Percentiles rank a stretch among this genome's conserved stretches.
Evolutionary conservation across 1,139 yeast genomes (phyloP).

Genomic region (Meyerozyma athensensis): DNA sequence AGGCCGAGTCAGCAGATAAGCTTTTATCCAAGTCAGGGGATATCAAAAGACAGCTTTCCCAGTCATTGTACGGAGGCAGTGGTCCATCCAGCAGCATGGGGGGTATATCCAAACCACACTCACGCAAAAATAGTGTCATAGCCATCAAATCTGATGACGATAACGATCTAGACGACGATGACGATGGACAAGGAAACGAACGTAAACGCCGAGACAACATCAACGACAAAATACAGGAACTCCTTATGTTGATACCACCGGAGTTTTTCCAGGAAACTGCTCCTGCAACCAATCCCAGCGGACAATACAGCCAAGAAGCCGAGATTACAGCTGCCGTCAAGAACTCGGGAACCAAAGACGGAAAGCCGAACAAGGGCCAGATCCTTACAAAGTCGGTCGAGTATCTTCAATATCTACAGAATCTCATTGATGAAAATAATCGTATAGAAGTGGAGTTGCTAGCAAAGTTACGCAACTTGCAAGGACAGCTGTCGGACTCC

Average conservation of each 20-base stretch:
- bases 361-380: constrained; percentile 91
- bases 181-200: constrained; percentile 42
- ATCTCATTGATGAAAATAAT: constrained; percentile 70
- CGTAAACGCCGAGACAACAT: constrained; percentile 82
- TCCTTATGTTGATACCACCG: constrained; percentile 64
- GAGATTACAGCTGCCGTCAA: constrained; percentile 33
- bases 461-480: constrained; percentile 51
- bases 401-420: constrained; percentile 70
- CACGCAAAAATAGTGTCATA: constrained; percentile 33
- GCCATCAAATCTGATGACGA: constrained; percentile 25
- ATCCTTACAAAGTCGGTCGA: constrained; percentile 81
- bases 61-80: constrained; percentile 23
- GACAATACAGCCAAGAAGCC: constrained; percentile 13
- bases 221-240: constrained; percentile 83
- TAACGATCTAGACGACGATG: constrained; percentile 25
- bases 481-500: constrained; percentile 22
- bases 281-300: constrained; percentile 3
- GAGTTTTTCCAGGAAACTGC: constrained; percentile 42
- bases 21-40: constrained; percentile 31
- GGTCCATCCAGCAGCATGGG: constrained; percentile 16
- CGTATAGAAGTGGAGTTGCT: constrained; percentile 73
- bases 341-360: constrained; percentile 73
- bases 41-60: constrained; percentile 39
- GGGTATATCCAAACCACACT: constrained; percentile 39
- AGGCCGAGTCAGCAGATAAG: constrained; percentile 26